Evolutionary conservation across 306 rosid genomes (phyloP), one percentile per base, ranked within the genome.

Genomic region (Casuarina cunninghamiana): DNA sequence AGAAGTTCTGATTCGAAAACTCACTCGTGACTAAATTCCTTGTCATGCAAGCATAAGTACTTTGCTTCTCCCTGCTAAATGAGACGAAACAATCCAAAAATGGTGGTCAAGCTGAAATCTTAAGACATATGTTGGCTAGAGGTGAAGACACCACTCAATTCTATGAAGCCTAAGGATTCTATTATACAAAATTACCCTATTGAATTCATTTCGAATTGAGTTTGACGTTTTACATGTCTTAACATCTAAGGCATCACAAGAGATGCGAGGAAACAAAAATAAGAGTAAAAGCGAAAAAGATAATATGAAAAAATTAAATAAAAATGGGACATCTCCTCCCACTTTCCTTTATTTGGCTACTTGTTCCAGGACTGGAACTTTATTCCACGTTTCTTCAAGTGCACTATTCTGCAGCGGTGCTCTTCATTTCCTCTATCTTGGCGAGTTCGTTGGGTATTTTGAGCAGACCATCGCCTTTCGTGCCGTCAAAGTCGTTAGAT

Each of bases 361-460:
- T 84, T 88, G 92, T 83, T 90, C 95, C 83, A 90, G 78, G 68
- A 88, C 77, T 4, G 95, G 91, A 32, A 83, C 75, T 80, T 83
- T 88, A 78, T 88, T 88, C 92, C 92, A 90, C 77, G 84, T 76
- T 69, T 88, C 96, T 65, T 86, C 96, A 51, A 89, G 26, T 8
- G 85, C 94, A 79, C 76, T 83, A 2, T 69, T 70, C 75, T 91
- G 89, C 83, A 94, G 74, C 0, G 98, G 98, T 43, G 98, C 96
- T 91, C 89, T 94, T 93, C 91, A 91, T 87, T 78, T 82, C 82
- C 88, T 93, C 93, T 0, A 94, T 94, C 88, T 91, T 97, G 1
- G 89, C 86, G 1, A 89, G 87, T 74, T 91, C 98, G 81, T 83
- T 91, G 6, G 93, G 90, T 21, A 84, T 49, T 21, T 70, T 69